Evolutionary conservation across 331 rosid genomes (phyloP), one percentile per base, ranked within the genome.

Genomic region (Pyracantha coccinea): DNA sequence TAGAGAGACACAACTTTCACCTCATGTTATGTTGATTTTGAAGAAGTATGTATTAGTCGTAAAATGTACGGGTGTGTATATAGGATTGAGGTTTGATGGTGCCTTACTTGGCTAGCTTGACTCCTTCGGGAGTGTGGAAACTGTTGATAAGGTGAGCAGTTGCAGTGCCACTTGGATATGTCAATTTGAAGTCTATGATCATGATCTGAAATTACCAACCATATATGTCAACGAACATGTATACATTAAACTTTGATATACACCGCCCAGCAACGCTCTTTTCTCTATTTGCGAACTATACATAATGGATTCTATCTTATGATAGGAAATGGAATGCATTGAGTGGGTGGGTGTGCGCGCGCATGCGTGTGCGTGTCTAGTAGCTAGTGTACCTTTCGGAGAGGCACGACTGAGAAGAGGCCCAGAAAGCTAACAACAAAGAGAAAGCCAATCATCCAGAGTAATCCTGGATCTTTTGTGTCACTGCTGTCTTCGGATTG

Each of bases 81-180:
- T 44, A 44, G 15, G 50, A 44, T 12, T 44, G 50, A 44, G 16
- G 50, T 44, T 44, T 44, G 16, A 44, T 44, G n/a, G 68, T 27
- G 17, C 29, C 59, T 83, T 77, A 87, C 97, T 85, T 91, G 61
- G 94, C 94, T 60, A 91, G 85, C 76, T 87, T 89, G 78, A 89
- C 93, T 72, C 97, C 97, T 64, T 70, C 82, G 52, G 92, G 97
- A 75, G 97, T 91, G 79, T 91, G 93, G 86, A 91, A 87, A 57
- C 89, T 87, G 86, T 89, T 91, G 81, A 91, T 91, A 66, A 89
- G 94, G 76, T 81, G 66, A 71, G 97, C 97, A 59, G 97, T 91
- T 75, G 94, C 94, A 28, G 97, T 91, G 60, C 97, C 97, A 81
- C 97, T 91, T 62, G 97, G 97, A 80, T 91, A 91, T 65, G 85